Percentiles rank a stretch among this genome's conserved stretches.
These are phyloP conservation scores for Fusarium sp. DNA, from an alignment of 2,329 filamentous ascomycete genomes.

Conservation along the genomic window DNA sequence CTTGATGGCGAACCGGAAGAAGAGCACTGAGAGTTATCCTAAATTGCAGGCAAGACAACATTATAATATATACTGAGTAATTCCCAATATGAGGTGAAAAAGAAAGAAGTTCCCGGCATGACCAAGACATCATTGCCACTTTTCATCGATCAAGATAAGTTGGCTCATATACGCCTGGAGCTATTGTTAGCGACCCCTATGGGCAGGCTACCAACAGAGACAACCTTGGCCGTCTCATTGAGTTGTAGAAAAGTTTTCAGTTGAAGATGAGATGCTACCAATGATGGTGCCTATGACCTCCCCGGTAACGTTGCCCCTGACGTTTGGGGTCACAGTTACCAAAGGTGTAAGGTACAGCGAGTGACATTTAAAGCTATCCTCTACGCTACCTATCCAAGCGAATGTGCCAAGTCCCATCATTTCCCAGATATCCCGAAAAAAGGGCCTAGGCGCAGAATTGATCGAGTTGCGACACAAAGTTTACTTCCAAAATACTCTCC, in stretches of 20 bases:
- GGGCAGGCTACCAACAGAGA: neutral
- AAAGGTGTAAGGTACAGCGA: neutral
- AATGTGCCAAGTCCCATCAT: too few species aligned
- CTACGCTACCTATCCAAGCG: too few species aligned
- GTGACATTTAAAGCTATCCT: neutral
- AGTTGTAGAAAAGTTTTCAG: neutral
- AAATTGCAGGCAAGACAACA: neutral
- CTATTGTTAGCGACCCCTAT: neutral
- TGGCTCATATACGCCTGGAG: neutral
- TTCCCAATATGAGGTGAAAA: neutral
- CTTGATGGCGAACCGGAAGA: neutral
- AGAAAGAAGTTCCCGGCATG: neutral
- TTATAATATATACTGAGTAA: neutral
- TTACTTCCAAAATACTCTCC: slow-evolving; percentile 50
- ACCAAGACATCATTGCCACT: neutral
- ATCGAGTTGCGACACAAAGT: neutral
- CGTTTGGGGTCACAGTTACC: neutral
- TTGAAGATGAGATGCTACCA: neutral
- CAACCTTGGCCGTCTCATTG: neutral
- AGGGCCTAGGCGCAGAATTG: too few species aligned
- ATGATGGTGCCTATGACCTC: neutral
- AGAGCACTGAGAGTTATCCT: neutral
- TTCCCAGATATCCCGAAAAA: too few species aligned
- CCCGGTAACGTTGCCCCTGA: neutral
- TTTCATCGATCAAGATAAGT: neutral